These are phyloP conservation scores for Russula ochroleuca DNA, from an alignment of 768 basidiomycete species.

Conservation along the genomic window DNA sequence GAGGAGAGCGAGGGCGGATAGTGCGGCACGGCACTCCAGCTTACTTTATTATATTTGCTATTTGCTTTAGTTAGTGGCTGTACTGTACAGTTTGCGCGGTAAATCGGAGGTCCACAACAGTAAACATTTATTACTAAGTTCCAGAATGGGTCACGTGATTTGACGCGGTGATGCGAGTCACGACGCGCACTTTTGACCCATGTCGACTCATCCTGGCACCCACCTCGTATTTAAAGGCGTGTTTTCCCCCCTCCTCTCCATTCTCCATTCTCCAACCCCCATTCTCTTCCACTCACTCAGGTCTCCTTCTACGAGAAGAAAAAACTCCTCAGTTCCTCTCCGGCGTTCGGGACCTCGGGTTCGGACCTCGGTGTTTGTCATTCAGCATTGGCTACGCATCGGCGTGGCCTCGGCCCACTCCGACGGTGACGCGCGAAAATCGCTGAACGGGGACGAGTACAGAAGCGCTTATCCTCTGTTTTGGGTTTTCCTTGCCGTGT, in stretches of 20 bases:
- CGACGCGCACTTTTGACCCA: not conserved
- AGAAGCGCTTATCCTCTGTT: not conserved
- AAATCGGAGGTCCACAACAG: not conserved
- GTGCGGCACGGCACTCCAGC: not conserved
- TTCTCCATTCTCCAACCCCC: not conserved
- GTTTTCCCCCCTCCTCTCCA: not conserved
- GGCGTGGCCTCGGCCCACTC: not conserved
- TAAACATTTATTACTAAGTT: constrained; percentile 2
- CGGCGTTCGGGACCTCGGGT: not conserved
- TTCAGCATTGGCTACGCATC: not conserved
- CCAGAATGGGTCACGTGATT: constrained; percentile 13
- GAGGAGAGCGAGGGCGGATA: constrained; percentile 15
- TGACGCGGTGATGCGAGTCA: constrained; percentile 14
- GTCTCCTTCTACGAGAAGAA: not conserved
- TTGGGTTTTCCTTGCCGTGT: not conserved
- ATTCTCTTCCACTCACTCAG: not conserved
- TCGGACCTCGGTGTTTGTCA: constrained; percentile 1
- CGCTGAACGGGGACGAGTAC: not conserved
- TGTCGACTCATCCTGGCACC: constrained; percentile 18
- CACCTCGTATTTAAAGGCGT: not conserved
- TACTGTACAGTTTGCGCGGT: not conserved
- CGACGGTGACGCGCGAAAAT: not conserved
- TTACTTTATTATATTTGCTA: not conserved
- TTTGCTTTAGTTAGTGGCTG: not conserved
- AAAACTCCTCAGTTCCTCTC: not conserved